Conservation (phyloP, 208 protist species). For the Angomonas deanei region DNA sequence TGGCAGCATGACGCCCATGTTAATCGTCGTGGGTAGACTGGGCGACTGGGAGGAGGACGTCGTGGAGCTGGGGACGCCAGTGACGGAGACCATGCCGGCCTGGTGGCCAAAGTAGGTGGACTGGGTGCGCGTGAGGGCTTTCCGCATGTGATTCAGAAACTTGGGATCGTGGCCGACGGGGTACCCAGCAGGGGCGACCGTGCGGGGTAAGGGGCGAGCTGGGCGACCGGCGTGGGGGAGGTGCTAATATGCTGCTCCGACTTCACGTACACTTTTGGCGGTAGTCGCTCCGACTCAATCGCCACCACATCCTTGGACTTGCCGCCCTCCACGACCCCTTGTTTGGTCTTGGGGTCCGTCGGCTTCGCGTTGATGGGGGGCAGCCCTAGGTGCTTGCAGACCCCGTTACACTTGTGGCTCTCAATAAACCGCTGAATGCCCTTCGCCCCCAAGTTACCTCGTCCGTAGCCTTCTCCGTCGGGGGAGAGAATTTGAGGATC, state of each 20-base stretch:
- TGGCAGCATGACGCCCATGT: not conserved
- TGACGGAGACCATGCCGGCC: constrained; percentile 2
- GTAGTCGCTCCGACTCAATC: constrained; percentile 23
- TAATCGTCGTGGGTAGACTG: not conserved
- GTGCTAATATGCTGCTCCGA: constrained; percentile 6
- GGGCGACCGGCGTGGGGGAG: not conserved
- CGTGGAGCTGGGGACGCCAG: not conserved
- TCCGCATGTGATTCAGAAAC: constrained; percentile 26
- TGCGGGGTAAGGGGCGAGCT: not conserved
- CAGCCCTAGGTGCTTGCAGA: constrained; percentile 64
- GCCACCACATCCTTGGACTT: not conserved
- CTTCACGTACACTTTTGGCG: constrained; percentile 29
- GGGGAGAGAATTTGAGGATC: constrained; percentile 87
- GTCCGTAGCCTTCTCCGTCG: constrained; percentile 71
- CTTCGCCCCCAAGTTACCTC: constrained; percentile 71
- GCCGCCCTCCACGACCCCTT: not conserved
- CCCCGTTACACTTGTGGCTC: constrained; percentile 78
- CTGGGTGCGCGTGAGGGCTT: constrained; percentile 13
- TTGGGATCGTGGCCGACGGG: constrained; percentile 6
- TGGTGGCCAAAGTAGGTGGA: constrained; percentile 12
- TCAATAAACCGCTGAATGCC: constrained; percentile 71
- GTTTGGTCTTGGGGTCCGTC: not conserved
- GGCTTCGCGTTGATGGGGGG: constrained; percentile 14
- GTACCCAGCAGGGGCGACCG: not conserved
- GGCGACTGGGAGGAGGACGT: not conserved